A percentile compares a stretch with the other conserved stretches of the same genome.
Evolutionary conservation across 306 rosid genomes (phyloP).

Genomic region (Lathyrus aphaca): DNA sequence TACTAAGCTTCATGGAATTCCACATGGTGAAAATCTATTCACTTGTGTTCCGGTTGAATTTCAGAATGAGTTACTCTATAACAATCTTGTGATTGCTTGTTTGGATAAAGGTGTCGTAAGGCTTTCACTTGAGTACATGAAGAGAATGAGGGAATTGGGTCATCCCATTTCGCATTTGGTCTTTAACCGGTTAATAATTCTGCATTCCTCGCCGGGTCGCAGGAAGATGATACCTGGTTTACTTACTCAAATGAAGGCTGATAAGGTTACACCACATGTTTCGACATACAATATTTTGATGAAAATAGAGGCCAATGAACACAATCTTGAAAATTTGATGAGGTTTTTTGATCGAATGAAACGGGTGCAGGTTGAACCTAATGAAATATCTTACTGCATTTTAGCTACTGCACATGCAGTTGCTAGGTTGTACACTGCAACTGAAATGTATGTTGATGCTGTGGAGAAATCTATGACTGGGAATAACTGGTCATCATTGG

Average conservation of each 20-base stretch:
- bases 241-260: conserved; percentile 84
- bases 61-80: conserved; percentile 87
- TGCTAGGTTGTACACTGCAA: conserved; percentile 69
- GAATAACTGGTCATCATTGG: conserved; percentile 79
- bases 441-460: conserved; percentile 76
- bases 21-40: conserved; percentile 84
- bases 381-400: conserved; percentile 85
- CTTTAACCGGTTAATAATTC: conserved; percentile 82
- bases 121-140: conserved; percentile 87
- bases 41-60: conserved; percentile 61
- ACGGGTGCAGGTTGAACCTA: conserved; percentile 66
- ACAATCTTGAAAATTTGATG: conserved; percentile 69
- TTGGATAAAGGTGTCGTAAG: conserved; percentile 78
- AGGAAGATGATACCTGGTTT: conserved; percentile 65
- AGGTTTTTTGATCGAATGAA: conserved; percentile 70
- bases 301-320: conserved; percentile 90
- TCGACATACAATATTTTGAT: conserved; percentile 90
- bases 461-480: conserved; percentile 73
- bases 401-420: conserved; percentile 81
- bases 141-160: conserved; percentile 79
- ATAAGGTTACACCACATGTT: conserved; percentile 74
- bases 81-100: conserved; percentile 82
- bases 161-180: conserved; percentile 81
- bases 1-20: conserved; percentile 73
- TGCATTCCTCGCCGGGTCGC: conserved; percentile 63